Conservation (phyloP, 345 rosid species). For the Melaleuca quinquenervia region DNA sequence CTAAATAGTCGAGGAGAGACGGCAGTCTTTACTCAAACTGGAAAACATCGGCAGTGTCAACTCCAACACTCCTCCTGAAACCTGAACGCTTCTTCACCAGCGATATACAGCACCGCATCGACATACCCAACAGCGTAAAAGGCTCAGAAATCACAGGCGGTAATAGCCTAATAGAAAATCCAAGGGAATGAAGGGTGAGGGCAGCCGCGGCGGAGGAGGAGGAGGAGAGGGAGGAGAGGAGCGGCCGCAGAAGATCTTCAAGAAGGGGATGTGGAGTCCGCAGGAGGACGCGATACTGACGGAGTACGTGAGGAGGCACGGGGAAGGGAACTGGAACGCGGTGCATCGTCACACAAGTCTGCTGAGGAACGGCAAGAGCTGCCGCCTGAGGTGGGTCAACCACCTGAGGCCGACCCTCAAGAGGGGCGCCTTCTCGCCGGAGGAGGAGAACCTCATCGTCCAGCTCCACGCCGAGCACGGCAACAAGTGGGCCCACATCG, state of each 20-base stretch:
- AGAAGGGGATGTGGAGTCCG: slow-evolving; percentile 83
- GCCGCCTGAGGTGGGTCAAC: slow-evolving; percentile 84
- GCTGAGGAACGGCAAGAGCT: slow-evolving; percentile 79
- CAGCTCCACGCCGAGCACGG: slow-evolving; percentile 70
- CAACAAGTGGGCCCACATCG: slow-evolving; percentile 98
- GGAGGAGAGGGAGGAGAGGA: slow-evolving; percentile 5
- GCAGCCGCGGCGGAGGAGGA: not conserved
- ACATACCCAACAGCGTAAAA: not conserved
- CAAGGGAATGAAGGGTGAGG: not conserved
- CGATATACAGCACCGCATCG: not conserved
- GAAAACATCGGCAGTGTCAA: not conserved
- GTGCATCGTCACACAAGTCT: slow-evolving; percentile 55
- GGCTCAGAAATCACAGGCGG: not conserved
- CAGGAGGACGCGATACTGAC: slow-evolving; percentile 60
- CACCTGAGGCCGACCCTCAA: slow-evolving; percentile 79
- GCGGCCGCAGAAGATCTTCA: slow-evolving; percentile 4
- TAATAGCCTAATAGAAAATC: not conserved
- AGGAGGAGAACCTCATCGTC: slow-evolving; percentile 64
- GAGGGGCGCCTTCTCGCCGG: slow-evolving; percentile 57
- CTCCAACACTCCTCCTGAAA: not conserved
- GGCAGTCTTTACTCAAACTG: not conserved
- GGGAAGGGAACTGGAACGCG: slow-evolving; percentile 83
- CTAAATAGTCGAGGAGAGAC: not conserved
- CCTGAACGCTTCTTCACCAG: not conserved
- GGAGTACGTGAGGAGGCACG: slow-evolving; percentile 59